Conservation (phyloP, 305 asterid species). For the Fraxinus floribunda region DNA sequence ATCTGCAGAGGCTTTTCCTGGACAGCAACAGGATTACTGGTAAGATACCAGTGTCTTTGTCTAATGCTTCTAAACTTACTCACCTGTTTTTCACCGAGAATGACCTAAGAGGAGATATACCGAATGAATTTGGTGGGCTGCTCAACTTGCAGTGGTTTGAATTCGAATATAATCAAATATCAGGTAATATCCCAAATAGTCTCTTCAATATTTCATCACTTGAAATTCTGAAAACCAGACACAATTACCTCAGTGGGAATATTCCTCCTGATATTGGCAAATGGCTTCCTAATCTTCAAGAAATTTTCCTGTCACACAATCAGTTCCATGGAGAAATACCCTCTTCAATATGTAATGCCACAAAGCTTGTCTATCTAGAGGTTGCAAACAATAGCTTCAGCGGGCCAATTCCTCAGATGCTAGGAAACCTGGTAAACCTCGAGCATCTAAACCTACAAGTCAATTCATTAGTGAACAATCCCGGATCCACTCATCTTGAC, state of each 20-base stretch:
- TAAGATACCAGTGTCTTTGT: conserved; percentile 31
- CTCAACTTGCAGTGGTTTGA: conserved; percentile 32
- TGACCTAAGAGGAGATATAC: conserved; percentile 37
- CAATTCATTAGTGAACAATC: conserved; percentile 28
- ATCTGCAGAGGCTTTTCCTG: conserved; percentile 30
- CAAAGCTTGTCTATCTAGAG: conserved; percentile 29
- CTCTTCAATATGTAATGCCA: conserved; percentile 42
- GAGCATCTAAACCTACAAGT: conserved; percentile 24
- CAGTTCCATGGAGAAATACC: conserved; percentile 43
- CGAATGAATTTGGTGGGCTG: conserved; percentile 31
- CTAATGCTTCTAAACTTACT: conserved; percentile 35
- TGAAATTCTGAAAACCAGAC: conserved; percentile 29
- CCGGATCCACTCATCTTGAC: conserved; percentile 25
- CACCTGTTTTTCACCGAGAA: conserved; percentile 30
- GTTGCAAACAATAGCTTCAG: conserved; percentile 39
- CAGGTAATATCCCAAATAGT: conserved; percentile 30
- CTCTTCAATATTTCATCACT: conserved; percentile 43
- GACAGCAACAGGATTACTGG: conserved; percentile 42
- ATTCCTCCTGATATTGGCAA: conserved; percentile 40
- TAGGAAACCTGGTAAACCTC: conserved; percentile 33
- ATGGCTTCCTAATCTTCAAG: conserved; percentile 37
- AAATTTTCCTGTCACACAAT: conserved; percentile 42
- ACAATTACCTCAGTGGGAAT: conserved; percentile 35
- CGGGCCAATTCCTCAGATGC: conserved; percentile 35
- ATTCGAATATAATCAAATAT: conserved; percentile 35